A percentile compares a stretch with the other conserved stretches of the same genome.
Evolutionary conservation across 2,329 filamentous ascomycete species (phyloP).

Genomic region (Fusarium setosum): DNA sequence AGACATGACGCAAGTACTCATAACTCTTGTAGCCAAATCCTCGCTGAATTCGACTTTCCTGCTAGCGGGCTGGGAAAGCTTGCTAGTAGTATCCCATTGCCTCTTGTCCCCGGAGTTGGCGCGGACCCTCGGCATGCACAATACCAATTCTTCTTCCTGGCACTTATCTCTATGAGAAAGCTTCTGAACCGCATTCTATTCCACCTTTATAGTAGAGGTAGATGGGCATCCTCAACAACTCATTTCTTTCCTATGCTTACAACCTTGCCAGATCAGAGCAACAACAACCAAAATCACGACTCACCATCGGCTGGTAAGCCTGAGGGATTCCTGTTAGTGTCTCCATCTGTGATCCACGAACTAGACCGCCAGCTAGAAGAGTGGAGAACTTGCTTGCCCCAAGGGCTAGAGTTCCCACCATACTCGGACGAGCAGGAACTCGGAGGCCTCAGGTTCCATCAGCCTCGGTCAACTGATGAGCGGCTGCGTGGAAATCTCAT

Average conservation of each 20-base stretch:
- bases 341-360: conserved; percentile 18
- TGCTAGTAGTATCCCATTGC: conserved; percentile 21
- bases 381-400: conserved; percentile 23
- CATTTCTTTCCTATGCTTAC: too few species aligned
- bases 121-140: conserved; percentile 12
- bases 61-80: conserved; percentile 26
- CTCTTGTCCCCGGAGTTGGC: conserved; percentile 12
- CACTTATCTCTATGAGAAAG: conserved; percentile 27
- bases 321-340: background rate
- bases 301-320: background rate
- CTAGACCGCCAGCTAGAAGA: conserved; percentile 30
- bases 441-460: background rate
- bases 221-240: too few species aligned
- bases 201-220: conserved; percentile 27
- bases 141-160: conserved; percentile 31
- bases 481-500: conserved; percentile 4
- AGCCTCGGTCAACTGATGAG: background rate
- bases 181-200: conserved; percentile 25
- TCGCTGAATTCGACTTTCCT: conserved; percentile 32
- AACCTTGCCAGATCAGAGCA: background rate
- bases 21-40: conserved; percentile 4
- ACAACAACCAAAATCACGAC: background rate
- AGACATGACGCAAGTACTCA: background rate
- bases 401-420: background rate
- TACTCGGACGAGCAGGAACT: conserved; percentile 1